phyloP scores from a whole-genome alignment of 192 early-diverging fungal genomes.

The Gigaspora rosea region DNA sequence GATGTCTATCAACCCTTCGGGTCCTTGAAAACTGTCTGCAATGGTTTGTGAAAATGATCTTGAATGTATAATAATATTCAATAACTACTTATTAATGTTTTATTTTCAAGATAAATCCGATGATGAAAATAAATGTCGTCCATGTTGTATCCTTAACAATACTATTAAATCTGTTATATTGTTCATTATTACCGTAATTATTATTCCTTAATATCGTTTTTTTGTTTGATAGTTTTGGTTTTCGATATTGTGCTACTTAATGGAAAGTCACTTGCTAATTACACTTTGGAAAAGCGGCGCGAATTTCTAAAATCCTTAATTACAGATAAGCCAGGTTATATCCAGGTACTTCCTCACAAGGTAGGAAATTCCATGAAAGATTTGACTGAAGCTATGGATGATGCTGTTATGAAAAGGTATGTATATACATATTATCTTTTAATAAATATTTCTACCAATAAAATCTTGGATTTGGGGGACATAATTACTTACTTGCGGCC shows the following conservation, averaged over 20 bases:
- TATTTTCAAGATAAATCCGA: not conserved
- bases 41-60: constrained; percentile 32
- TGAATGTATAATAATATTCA: too few relatives aligned
- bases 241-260: constrained; percentile 79
- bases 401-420: constrained; percentile 60
- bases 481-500: too few relatives aligned
- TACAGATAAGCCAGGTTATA: constrained; percentile 49
- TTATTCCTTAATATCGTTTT: not conserved
- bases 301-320: constrained; percentile 54
- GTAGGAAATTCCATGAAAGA: constrained; percentile 57
- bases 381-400: constrained; percentile 59
- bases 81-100: too few relatives aligned
- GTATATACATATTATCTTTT: too few relatives aligned
- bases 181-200: not conserved
- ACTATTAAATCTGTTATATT: not conserved
- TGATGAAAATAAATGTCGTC: not conserved
- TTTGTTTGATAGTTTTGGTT: constrained; percentile 57
- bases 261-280: constrained; percentile 57
- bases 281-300: constrained; percentile 57
- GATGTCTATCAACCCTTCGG: constrained; percentile 70
- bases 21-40: constrained; percentile 68
- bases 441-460: too few relatives aligned
- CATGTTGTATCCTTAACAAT: not conserved
- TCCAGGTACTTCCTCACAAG: constrained; percentile 58
- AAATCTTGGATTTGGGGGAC: too few relatives aligned